Conservation (phyloP, 106 monocot species). For the Dendrobium catenatum region DNA sequence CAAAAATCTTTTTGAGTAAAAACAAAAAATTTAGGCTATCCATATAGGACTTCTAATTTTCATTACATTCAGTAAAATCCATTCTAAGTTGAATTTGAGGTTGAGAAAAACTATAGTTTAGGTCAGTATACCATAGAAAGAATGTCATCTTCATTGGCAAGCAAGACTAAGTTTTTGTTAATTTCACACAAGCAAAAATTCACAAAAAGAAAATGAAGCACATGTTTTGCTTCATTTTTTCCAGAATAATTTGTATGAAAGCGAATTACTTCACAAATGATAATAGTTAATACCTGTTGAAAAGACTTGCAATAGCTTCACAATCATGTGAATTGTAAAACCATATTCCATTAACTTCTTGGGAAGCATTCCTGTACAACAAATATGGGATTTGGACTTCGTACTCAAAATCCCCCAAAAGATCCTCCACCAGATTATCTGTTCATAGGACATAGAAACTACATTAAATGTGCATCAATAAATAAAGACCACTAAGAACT, state of each 20-base stretch:
- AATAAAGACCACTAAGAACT: background rate
- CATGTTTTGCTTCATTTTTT: background rate
- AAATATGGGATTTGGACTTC: conserved; percentile 86
- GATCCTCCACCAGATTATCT: conserved; percentile 90
- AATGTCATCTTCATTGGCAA: background rate
- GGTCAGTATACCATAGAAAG: background rate
- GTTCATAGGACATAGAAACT: conserved; percentile 1
- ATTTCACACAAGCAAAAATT: background rate
- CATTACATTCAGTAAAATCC: background rate
- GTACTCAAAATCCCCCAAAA: conserved; percentile 88
- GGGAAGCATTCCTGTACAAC: conserved; percentile 71
- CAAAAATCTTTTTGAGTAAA: background rate
- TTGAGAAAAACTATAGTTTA: background rate
- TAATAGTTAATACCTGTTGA: conserved; percentile 47
- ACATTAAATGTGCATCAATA: background rate
- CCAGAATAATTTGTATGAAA: background rate
- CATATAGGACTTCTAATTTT: background rate
- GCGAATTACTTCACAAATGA: background rate
- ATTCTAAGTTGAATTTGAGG: background rate
- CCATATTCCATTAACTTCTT: conserved; percentile 96
- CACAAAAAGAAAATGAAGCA: background rate
- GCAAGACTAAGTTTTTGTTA: background rate
- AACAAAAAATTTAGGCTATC: background rate
- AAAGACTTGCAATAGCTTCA: conserved; percentile 81
- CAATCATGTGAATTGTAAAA: conserved; percentile 84